These are phyloP conservation scores for Pelargonium fulgidum DNA, from an alignment of 441 rosid genomes.

Conservation along the genomic window DNA sequence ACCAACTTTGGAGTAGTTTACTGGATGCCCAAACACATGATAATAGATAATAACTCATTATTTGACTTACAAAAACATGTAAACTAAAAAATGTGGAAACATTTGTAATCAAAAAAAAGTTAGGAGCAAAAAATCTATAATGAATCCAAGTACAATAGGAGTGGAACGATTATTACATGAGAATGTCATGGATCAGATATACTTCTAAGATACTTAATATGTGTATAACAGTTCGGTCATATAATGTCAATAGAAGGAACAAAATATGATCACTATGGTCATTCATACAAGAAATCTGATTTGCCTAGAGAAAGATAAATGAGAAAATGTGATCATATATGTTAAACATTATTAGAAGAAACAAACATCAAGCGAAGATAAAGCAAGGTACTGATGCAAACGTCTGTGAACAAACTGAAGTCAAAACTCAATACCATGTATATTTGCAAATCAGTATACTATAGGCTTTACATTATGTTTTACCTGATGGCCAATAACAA, in stretches of 20 bases:
- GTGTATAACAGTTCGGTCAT: neutral
- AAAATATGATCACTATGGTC: neutral
- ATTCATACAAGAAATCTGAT: neutral
- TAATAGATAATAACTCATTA: neutral
- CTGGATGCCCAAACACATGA: neutral
- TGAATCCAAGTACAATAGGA: neutral
- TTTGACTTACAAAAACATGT: neutral
- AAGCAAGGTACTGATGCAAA: neutral
- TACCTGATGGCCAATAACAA: constrained; percentile 96
- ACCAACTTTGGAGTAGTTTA: neutral
- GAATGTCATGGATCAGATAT: neutral
- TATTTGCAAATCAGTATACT: neutral
- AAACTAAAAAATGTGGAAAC: too few relatives aligned
- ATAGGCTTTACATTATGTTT: neutral
- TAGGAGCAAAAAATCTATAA: neutral
- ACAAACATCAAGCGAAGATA: neutral
- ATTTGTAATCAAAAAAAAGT: too few relatives aligned
- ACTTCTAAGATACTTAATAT: neutral
- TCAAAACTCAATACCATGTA: neutral
- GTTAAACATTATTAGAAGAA: neutral
- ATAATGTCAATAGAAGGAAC: neutral
- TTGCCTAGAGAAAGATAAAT: neutral
- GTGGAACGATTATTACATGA: neutral
- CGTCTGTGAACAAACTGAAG: neutral
- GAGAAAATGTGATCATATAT: neutral